Percentiles rank a stretch among this genome's conserved stretches.
phyloP scores from a whole-genome alignment of 306 rosid species.

The barrel medic (Medicago truncatula) region MtrunA17r5.0-ANR NC_053044.1:5830001-5830500 shows the following conservation, averaged over 20 bases:
- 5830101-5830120: not conserved
- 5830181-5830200: constrained; percentile 10
- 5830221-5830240: constrained; percentile 3
- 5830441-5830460: too few species aligned
- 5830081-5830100: not conserved
- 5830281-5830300: not conserved
- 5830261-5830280: constrained; percentile 2
- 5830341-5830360: not conserved
- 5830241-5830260: constrained; percentile 4
- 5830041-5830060: not conserved
- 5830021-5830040: not conserved
- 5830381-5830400: not conserved
- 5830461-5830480: too few species aligned
- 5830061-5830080: constrained; percentile 3
- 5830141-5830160: not conserved
- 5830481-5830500: too few species aligned
- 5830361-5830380: not conserved
- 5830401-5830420: too few species aligned
- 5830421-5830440: too few species aligned
- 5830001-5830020: not conserved
- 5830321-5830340: not conserved
- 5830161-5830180: not conserved
- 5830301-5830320: not conserved
- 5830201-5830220: constrained; percentile 5
- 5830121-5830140: too few species aligned